A percentile compares a stretch with the other conserved stretches of the same genome.
phyloP scores from a whole-genome alignment of 2,329 filamentous ascomycete species.

The Colletotrichum tanaceti region DNA sequence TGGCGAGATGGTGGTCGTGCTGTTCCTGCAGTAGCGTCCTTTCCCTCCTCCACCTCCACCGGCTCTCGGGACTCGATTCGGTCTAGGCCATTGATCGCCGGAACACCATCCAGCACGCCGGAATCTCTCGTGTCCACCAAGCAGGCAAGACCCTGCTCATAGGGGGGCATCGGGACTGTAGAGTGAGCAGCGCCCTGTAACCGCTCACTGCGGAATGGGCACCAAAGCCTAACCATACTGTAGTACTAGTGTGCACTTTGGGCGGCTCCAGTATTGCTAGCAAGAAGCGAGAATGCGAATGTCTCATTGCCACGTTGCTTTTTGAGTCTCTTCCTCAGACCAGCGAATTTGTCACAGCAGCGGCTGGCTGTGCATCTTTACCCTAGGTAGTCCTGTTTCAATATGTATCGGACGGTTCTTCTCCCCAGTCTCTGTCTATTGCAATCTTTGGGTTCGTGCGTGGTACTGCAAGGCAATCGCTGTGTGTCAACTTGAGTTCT shows the following conservation, averaged over 20 bases:
- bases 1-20: constrained; percentile 27
- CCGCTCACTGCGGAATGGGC: neutral
- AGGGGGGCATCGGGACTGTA: neutral
- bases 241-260: too few relatives aligned
- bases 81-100: constrained; percentile 25
- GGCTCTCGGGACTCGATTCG: constrained; percentile 18
- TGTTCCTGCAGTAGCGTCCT: constrained; percentile 40
- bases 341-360: constrained; percentile 3
- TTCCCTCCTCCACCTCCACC: constrained; percentile 28
- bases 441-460: constrained; percentile 14
- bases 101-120: constrained; percentile 29
- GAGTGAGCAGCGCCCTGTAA: neutral
- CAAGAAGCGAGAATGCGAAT: constrained; percentile 2
- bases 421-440: constrained; percentile 6
- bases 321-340: constrained; percentile 12
- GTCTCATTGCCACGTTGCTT: constrained; percentile 19
- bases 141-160: constrained; percentile 23
- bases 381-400: neutral
- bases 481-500: neutral
- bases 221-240: too few relatives aligned
- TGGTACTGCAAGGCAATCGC: constrained; percentile 6
- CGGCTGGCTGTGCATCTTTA: neutral
- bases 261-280: constrained; percentile 2
- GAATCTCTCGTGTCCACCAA: constrained; percentile 13
- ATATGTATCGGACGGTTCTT: neutral